Percentiles rank a stretch among this genome's conserved stretches.
phyloP scores from a whole-genome alignment of 345 rosid species.

The rapeseed (Brassica napus) region Da-Ae NC_063437.1:205501-206000 shows the following conservation, averaged over 20 bases:
- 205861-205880: conserved; percentile 80
- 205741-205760: conserved; percentile 66
- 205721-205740: conserved; percentile 84
- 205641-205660: conserved; percentile 84
- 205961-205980: background rate
- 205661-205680: conserved; percentile 69
- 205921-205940: conserved; percentile 15
- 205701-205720: conserved; percentile 80
- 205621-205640: conserved; percentile 75
- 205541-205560: conserved; percentile 55
- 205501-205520: conserved; percentile 81
- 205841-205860: conserved; percentile 57
- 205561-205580: conserved; percentile 53
- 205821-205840: conserved; percentile 77
- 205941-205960: background rate
- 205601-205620: conserved; percentile 70
- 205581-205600: conserved; percentile 51
- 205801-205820: conserved; percentile 48
- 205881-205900: conserved; percentile 78
- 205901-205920: conserved; percentile 50
- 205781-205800: conserved; percentile 51
- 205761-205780: conserved; percentile 68
- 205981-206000: background rate
- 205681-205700: conserved; percentile 81
- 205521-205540: conserved; percentile 68